A percentile compares a stretch with the other conserved stretches of the same genome.
Evolutionary conservation across 495 filamentous ascomycete genomes (phyloP).

Genomic region (Trichoderma orchidacearum): DNA sequence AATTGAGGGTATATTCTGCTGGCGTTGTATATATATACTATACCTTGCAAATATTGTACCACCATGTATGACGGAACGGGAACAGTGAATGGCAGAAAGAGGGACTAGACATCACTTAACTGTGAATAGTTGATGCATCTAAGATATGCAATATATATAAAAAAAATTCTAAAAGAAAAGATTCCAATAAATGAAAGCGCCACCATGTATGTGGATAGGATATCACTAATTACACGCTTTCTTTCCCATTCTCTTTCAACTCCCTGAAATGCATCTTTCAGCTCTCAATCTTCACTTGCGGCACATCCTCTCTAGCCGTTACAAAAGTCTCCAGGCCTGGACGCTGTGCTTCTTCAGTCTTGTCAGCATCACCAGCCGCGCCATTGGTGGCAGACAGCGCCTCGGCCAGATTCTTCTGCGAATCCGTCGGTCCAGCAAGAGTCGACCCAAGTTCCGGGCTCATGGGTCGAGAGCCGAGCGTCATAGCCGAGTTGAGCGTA

Average conservation of each 20-base stretch:
- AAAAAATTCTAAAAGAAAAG: not conserved
- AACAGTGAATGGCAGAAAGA: not conserved
- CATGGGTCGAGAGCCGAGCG: constrained; percentile 9
- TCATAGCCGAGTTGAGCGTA: constrained; percentile 25
- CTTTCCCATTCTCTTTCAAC: not conserved
- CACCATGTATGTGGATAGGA: not conserved
- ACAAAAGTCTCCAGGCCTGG: constrained; percentile 27
- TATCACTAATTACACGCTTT: not conserved
- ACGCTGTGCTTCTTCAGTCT: constrained; percentile 7
- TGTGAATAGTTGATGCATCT: not conserved
- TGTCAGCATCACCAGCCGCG: not conserved
- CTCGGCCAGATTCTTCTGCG: not conserved
- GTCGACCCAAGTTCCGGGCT: constrained; percentile 7
- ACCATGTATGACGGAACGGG: not conserved
- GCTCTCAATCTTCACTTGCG: not conserved
- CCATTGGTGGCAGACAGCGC: constrained; percentile 5
- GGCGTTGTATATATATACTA: not conserved
- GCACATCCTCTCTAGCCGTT: constrained; percentile 22
- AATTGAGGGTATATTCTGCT: not conserved
- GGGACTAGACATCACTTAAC: not conserved
- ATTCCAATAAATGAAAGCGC: not conserved
- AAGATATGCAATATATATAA: not conserved
- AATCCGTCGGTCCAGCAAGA: not conserved
- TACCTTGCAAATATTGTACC: not conserved
- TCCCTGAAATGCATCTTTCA: not conserved